Conservation (phyloP, 1,139 yeast genomes). For the Pichia terricola region DNA sequence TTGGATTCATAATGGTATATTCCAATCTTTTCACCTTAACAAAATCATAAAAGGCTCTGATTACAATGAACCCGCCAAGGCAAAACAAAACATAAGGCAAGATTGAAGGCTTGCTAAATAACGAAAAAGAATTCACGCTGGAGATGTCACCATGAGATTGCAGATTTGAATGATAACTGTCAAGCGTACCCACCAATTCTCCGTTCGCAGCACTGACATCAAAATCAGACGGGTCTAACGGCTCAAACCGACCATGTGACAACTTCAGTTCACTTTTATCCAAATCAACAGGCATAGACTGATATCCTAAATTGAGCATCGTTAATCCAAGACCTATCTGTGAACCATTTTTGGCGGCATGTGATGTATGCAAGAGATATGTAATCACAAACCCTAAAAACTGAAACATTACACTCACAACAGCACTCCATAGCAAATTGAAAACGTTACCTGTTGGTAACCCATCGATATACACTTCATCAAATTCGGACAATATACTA, state of each 20-base stretch:
- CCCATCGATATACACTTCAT: constrained; percentile 91
- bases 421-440: constrained; percentile 80
- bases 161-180: constrained; percentile 35
- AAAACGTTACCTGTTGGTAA: constrained; percentile 91
- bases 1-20: constrained; percentile 44
- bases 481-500: constrained; percentile 75
- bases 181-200: constrained; percentile 35
- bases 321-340: constrained; percentile 88
- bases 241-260: constrained; percentile 35
- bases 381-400: constrained; percentile 89
- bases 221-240: constrained; percentile 47
- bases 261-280: constrained; percentile 9
- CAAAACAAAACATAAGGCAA: constrained; percentile 52
- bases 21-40: constrained; percentile 73
- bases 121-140: neutral
- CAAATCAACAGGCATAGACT: constrained; percentile 46
- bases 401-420: constrained; percentile 85
- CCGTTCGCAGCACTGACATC: constrained; percentile 26
- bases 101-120: constrained; percentile 29
- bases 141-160: constrained; percentile 16
- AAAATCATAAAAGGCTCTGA: constrained; percentile 65
- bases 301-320: constrained; percentile 66
- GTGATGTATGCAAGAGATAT: constrained; percentile 86
- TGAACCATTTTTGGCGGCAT: constrained; percentile 95
- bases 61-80: constrained; percentile 56